Evolutionary conservation across 1,284 basidiomycete genomes (phyloP).

Genomic region (Mycosarcoma mackinlayi): DNA sequence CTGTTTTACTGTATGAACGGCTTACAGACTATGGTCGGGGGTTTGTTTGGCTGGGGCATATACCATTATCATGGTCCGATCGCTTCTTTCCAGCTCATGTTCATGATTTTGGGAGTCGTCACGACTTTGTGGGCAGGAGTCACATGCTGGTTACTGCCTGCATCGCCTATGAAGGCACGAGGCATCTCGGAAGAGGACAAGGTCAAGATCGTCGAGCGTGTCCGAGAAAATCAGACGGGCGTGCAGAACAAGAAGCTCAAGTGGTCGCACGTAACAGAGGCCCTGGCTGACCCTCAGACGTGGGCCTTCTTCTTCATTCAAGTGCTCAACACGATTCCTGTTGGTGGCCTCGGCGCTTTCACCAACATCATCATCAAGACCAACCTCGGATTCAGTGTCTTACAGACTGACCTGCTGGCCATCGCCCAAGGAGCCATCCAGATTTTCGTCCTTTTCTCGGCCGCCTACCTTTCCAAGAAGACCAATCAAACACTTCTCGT

Average conservation of each 20-base stretch:
- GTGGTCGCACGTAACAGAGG: slow-evolving; percentile 71
- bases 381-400: slow-evolving; percentile 59
- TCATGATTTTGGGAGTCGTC: slow-evolving; percentile 63
- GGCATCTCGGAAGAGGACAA: slow-evolving; percentile 72
- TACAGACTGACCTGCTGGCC: slow-evolving; percentile 60
- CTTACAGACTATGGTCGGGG: slow-evolving; percentile 48
- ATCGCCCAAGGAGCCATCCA: slow-evolving; percentile 57
- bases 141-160: slow-evolving; percentile 63
- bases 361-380: slow-evolving; percentile 71
- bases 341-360: slow-evolving; percentile 70
- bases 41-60: slow-evolving; percentile 63
- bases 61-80: slow-evolving; percentile 70
- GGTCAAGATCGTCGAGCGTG: slow-evolving; percentile 72
- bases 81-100: slow-evolving; percentile 74
- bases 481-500: slow-evolving; percentile 63
- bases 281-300: slow-evolving; percentile 71
- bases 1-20: slow-evolving; percentile 55
- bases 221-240: slow-evolving; percentile 72
- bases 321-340: slow-evolving; percentile 73
- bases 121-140: slow-evolving; percentile 40
- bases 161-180: slow-evolving; percentile 43
- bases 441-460: slow-evolving; percentile 39
- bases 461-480: slow-evolving; percentile 34
- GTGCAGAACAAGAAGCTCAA: slow-evolving; percentile 74
- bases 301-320: slow-evolving; percentile 68